These are phyloP conservation scores for Wallacemonas sp. DNA, from an alignment of 208 protist genomes.

Conservation along the genomic window DNA sequence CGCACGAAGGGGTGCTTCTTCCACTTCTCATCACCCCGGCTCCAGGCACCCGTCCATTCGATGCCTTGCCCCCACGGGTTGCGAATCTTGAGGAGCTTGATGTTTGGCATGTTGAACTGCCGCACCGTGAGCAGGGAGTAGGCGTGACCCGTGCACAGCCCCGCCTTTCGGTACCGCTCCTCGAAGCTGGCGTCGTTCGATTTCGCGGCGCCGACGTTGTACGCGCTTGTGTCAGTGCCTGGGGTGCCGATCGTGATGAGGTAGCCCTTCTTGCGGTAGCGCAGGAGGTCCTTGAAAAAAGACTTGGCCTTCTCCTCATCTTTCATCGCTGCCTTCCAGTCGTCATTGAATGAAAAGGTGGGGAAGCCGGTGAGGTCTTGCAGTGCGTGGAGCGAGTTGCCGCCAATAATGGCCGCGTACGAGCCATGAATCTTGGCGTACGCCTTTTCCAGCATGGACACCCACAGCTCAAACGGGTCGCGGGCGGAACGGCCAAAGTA, in stretches of 20 bases:
- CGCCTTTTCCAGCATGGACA: slow-evolving; percentile 84
- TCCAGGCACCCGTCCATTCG: slow-evolving; percentile 46
- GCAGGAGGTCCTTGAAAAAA: slow-evolving; percentile 33
- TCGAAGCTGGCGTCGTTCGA: slow-evolving; percentile 19
- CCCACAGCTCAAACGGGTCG: slow-evolving; percentile 80
- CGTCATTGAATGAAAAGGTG: slow-evolving; percentile 36
- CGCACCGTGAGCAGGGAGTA: slow-evolving; percentile 42
- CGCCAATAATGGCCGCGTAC: slow-evolving; percentile 72
- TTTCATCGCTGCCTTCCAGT: slow-evolving; percentile 30
- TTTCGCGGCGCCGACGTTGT: slow-evolving; percentile 18
- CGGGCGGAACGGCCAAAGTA: slow-evolving; percentile 44
- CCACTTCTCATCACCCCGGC: slow-evolving; percentile 32
- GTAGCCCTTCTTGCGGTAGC: slow-evolving; percentile 22
- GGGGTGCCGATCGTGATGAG: slow-evolving; percentile 43
- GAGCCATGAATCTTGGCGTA: slow-evolving; percentile 84
- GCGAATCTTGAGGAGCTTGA: slow-evolving; percentile 44
- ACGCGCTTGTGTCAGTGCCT: slow-evolving; percentile 22
- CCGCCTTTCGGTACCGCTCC: slow-evolving; percentile 27
- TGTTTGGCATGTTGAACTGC: slow-evolving; percentile 23
- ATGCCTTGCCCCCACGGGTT: slow-evolving; percentile 30
- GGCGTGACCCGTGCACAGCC: slow-evolving; percentile 35
- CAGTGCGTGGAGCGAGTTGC: slow-evolving; percentile 50
- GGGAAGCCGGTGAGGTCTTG: slow-evolving; percentile 65
- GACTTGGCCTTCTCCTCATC: slow-evolving; percentile 16
- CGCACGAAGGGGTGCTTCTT: slow-evolving; percentile 28